Evolutionary conservation across 164 flowering plant genomes (phyloP).

Genomic region (Paratinospora sagittata): DNA sequence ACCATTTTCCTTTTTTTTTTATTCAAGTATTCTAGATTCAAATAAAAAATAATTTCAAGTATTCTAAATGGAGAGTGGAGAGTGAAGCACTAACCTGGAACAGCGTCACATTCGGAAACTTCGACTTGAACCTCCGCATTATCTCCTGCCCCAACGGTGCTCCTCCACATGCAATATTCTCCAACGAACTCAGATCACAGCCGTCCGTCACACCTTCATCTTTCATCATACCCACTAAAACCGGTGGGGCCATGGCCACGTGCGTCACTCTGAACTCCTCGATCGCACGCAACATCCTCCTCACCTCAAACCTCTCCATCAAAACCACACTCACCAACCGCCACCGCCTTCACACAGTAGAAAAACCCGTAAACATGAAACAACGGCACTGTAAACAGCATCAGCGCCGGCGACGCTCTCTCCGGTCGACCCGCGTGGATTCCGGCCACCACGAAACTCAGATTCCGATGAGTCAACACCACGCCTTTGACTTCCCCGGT

Average conservation of each 20-base stretch:
- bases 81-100: neutral
- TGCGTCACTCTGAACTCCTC: neutral
- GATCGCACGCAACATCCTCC: neutral
- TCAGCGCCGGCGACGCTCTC: conserved; percentile 10
- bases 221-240: neutral
- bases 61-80: no score
- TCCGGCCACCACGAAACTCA: conserved; percentile 26
- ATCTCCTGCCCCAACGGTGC: neutral
- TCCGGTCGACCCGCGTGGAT: neutral
- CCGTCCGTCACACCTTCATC: neutral
- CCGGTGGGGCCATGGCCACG: neutral
- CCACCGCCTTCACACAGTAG: neutral
- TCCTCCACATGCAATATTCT: neutral
- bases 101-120: neutral
- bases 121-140: neutral
- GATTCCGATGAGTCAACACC: conserved; percentile 50
- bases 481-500: conserved; percentile 63
- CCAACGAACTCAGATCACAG: neutral
- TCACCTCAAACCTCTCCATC: neutral
- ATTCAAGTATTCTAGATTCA: no score
- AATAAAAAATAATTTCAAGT: no score
- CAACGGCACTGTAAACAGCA: conserved; percentile 29
- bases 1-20: no score
- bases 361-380: conserved; percentile 33
- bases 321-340: neutral